A percentile compares a stretch with the other conserved stretches of the same genome.
phyloP scores from a whole-genome alignment of 768 basidiomycete species.

The Hortiboletus campestris region DNA sequence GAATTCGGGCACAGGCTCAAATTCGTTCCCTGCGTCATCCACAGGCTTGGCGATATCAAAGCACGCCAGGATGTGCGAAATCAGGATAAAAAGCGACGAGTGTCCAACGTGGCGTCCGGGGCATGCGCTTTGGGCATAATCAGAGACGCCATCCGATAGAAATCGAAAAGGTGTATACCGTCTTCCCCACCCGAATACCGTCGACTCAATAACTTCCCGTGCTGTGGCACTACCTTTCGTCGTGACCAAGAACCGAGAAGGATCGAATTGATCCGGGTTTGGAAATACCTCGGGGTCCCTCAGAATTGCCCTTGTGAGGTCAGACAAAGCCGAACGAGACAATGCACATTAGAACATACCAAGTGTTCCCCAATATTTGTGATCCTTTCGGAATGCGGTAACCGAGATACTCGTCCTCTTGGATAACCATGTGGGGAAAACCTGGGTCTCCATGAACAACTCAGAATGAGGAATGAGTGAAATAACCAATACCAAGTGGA shows the following conservation, averaged over 20 bases:
- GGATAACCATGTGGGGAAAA: constrained; percentile 35
- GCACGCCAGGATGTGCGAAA: not conserved
- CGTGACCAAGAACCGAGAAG: constrained; percentile 15
- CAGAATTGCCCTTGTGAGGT: constrained; percentile 17
- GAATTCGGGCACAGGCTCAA: not conserved
- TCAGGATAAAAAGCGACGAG: not conserved
- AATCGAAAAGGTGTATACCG: not conserved
- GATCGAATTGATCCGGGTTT: constrained; percentile 21
- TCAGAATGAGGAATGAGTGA: not conserved
- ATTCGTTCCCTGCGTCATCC: constrained; percentile 1
- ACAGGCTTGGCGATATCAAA: not conserved
- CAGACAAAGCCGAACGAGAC: not conserved
- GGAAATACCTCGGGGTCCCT: constrained; percentile 18
- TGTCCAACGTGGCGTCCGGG: constrained; percentile 3
- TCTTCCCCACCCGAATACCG: constrained; percentile 2
- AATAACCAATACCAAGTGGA: constrained; percentile 5
- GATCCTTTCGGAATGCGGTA: constrained; percentile 13
- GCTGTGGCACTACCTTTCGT: not conserved
- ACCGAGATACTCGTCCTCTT: constrained; percentile 23
- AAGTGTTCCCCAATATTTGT: not conserved
- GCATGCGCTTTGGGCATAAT: not conserved
- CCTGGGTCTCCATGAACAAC: constrained; percentile 26
- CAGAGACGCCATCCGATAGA: not conserved
- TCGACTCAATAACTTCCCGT: not conserved
- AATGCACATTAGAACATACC: constrained; percentile 6